These are phyloP conservation scores for Diversispora epigaea DNA, from an alignment of 192 early-diverging fungal species.

Conservation along the genomic window DNA sequence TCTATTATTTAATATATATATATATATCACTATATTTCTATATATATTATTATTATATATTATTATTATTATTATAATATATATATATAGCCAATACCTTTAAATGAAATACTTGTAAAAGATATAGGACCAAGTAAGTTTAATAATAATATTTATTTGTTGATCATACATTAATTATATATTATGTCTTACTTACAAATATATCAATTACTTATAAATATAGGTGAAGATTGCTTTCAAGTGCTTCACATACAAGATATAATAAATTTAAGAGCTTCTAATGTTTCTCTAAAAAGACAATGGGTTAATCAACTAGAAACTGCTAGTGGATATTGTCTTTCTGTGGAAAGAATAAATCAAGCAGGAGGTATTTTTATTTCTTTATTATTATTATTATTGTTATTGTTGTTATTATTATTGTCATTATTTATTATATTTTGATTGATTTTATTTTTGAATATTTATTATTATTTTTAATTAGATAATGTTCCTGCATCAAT, in stretches of 20 bases:
- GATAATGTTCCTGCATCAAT: not conserved
- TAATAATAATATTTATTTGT: not conserved
- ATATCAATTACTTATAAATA: not conserved
- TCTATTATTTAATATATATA: too few relatives aligned
- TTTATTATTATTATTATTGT: not conserved
- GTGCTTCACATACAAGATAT: slow-evolving; percentile 4
- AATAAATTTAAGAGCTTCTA: slow-evolving; percentile 17
- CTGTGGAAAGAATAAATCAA: slow-evolving; percentile 1
- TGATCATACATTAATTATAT: not conserved
- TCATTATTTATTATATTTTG: not conserved
- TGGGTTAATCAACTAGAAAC: slow-evolving; percentile 32
- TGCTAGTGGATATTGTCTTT: slow-evolving; percentile 22
- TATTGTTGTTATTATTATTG: not conserved
- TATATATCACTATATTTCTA: too few relatives aligned
- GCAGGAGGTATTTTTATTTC: not conserved
- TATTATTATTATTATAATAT: not conserved
- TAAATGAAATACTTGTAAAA: slow-evolving; percentile 29
- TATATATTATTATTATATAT: not conserved
- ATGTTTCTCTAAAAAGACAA: slow-evolving; percentile 24
- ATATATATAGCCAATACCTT: slow-evolving; percentile 9
- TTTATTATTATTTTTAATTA: too few relatives aligned
- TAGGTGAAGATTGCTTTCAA: slow-evolving; percentile 27
- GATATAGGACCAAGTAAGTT: slow-evolving; percentile 7
- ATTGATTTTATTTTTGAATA: not conserved
- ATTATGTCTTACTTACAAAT: not conserved